Evolutionary conservation across 2,329 filamentous ascomycete species (phyloP).

Genomic region (Zymoseptoria ardabiliae): DNA sequence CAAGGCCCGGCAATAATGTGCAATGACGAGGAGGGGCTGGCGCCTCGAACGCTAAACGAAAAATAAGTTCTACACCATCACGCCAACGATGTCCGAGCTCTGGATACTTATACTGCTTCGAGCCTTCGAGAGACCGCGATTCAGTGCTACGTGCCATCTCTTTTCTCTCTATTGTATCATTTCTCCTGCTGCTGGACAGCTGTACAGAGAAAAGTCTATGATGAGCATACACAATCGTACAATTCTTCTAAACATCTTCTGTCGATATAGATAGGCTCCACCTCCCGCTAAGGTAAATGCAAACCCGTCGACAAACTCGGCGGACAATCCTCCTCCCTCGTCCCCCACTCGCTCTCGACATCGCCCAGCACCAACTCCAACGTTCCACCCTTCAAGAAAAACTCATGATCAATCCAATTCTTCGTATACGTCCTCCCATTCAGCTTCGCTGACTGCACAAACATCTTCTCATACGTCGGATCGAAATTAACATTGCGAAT

Average conservation of each 20-base stretch:
- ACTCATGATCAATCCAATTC: conserved; percentile 58
- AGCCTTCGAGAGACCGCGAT: neutral
- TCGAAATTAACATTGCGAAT: conserved; percentile 41
- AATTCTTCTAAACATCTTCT: no score
- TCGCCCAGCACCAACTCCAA: conserved; percentile 58
- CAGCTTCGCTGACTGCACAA: conserved; percentile 59
- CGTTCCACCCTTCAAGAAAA: conserved; percentile 57
- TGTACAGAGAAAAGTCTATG: no score
- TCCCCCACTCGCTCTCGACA: conserved; percentile 41
- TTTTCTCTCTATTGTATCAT: no score
- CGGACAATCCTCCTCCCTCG: conserved; percentile 40
- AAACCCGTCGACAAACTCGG: conserved; percentile 33
- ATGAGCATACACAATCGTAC: no score
- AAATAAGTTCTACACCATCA: neutral
- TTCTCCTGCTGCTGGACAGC: no score
- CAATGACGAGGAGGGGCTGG: neutral
- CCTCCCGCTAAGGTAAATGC: neutral
- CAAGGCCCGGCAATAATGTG: neutral
- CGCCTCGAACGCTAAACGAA: neutral
- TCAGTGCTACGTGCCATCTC: no score
- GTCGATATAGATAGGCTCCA: no score
- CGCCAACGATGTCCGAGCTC: neutral
- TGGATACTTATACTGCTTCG: neutral
- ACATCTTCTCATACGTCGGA: conserved; percentile 37
- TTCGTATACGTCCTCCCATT: conserved; percentile 58